phyloP scores from a whole-genome alignment of 2,329 filamentous ascomycete genomes.

The Didymella exigua region DNA sequence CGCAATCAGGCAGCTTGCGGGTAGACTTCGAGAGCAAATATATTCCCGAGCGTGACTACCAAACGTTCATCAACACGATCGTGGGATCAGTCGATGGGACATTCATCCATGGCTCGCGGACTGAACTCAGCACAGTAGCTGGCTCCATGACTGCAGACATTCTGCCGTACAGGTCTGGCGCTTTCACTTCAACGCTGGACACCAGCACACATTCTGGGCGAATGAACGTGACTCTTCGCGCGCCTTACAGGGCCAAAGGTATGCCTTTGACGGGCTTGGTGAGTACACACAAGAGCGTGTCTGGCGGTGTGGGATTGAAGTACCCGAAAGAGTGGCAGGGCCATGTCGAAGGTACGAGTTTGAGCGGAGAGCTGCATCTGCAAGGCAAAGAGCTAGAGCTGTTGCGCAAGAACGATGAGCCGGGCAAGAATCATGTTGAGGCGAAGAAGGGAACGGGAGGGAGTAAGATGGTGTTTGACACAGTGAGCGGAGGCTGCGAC shows the following conservation, averaged over 20 bases:
- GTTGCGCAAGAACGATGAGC: slow-evolving; percentile 33
- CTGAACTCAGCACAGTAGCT: slow-evolving; percentile 44
- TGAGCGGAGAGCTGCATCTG: slow-evolving; percentile 48
- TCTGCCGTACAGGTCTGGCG: slow-evolving; percentile 43
- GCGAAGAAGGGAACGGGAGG: slow-evolving; percentile 49
- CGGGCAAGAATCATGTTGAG: slow-evolving; percentile 41
- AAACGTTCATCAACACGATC: slow-evolving; percentile 45
- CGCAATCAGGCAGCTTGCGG: slow-evolving; percentile 48
- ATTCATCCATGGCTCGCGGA: slow-evolving; percentile 50
- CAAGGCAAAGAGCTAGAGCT: slow-evolving; percentile 48
- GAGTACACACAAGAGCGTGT: slow-evolving; percentile 46
- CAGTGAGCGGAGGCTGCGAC: slow-evolving; percentile 40
- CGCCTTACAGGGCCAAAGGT: slow-evolving; percentile 39
- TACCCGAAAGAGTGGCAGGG: slow-evolving; percentile 54
- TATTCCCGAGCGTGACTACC: slow-evolving; percentile 52
- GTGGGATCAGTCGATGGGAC: slow-evolving; percentile 48
- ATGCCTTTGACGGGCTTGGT: slow-evolving; percentile 35
- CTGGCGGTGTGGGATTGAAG: slow-evolving; percentile 43
- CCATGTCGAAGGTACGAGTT: slow-evolving; percentile 43
- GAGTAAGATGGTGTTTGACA: slow-evolving; percentile 44
- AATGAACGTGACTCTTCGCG: slow-evolving; percentile 40
- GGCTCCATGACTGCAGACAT: slow-evolving; percentile 48
- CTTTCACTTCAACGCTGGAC: slow-evolving; percentile 35
- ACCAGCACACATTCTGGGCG: slow-evolving; percentile 46
- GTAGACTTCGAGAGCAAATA: slow-evolving; percentile 42